phyloP scores from a whole-genome alignment of 2,329 filamentous ascomycete genomes.

The Chaetomium globosum region DNA sequence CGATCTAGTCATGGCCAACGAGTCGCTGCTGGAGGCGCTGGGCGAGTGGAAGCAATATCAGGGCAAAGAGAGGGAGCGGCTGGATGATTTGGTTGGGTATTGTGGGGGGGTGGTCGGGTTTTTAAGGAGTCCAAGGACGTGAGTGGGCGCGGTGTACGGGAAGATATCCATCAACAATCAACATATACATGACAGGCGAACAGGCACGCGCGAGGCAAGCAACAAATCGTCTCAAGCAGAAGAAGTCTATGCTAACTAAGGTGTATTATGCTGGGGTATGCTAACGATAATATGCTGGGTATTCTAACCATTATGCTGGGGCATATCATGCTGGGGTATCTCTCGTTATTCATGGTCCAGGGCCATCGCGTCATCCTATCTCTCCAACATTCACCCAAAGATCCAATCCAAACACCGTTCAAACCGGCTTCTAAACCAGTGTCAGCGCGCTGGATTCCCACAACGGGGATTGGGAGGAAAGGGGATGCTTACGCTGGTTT shows the following conservation, averaged over 20 bases:
- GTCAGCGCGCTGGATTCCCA: slow-evolving; percentile 7
- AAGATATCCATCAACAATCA: background rate
- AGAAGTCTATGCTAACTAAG: slow-evolving; percentile 10
- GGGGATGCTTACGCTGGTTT: slow-evolving; percentile 30
- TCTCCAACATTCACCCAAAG: slow-evolving; percentile 33
- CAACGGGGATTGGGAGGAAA: background rate
- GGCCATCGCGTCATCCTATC: background rate
- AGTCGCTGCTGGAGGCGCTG: slow-evolving; percentile 61
- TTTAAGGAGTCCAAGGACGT: slow-evolving; percentile 65
- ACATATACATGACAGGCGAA: background rate
- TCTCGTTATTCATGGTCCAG: background rate
- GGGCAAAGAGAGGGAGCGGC: slow-evolving; percentile 67
- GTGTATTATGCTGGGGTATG: background rate
- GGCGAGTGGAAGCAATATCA: slow-evolving; percentile 72
- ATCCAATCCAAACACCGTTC: slow-evolving; percentile 34
- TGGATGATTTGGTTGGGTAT: slow-evolving; percentile 80
- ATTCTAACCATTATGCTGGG: background rate
- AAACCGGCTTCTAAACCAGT: slow-evolving; percentile 31
- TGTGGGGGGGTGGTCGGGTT: slow-evolving; percentile 85
- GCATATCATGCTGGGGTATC: slow-evolving; percentile 6
- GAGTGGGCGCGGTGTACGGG: slow-evolving; percentile 3
- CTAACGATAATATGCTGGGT: background rate
- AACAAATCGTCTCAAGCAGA: background rate
- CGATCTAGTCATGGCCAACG: slow-evolving; percentile 56
- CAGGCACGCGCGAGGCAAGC: background rate